Percentiles rank a stretch among this genome's conserved stretches.
These are phyloP conservation scores for Boechera retrofracta DNA, from an alignment of 345 rosid genomes.

Conservation along the genomic window DNA sequence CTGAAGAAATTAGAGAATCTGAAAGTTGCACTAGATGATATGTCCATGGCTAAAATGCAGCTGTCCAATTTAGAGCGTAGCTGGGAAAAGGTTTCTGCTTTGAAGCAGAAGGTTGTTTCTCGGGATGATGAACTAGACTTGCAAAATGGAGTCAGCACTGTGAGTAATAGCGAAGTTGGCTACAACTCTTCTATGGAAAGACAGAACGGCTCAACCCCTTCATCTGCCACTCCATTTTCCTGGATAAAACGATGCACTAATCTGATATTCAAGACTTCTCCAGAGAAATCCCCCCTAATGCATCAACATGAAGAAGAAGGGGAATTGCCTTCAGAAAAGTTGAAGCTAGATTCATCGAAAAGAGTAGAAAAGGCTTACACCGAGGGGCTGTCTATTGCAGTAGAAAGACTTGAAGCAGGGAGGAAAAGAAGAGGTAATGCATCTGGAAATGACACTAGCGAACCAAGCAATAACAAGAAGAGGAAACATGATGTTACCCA, in stretches of 20 bases:
- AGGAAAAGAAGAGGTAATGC: constrained; percentile 61
- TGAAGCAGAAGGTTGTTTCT: constrained; percentile 50
- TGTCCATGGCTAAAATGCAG: constrained; percentile 74
- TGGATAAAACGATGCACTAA: constrained; percentile 80
- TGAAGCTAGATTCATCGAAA: constrained; percentile 45
- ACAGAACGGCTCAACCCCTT: constrained; percentile 46
- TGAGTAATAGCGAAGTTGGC: constrained; percentile 50
- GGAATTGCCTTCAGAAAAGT: constrained; percentile 4
- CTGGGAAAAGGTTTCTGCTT: constrained; percentile 60
- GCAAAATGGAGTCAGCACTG: constrained; percentile 39
- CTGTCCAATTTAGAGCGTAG: constrained; percentile 64
- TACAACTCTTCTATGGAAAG: constrained; percentile 51
- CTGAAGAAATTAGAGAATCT: constrained; percentile 78
- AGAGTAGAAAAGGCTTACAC: constrained; percentile 46
- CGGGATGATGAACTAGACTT: constrained; percentile 51
- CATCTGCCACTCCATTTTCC: constrained; percentile 62
- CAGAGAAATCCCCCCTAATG: constrained; percentile 50
- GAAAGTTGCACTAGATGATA: constrained; percentile 70
- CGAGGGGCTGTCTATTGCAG: constrained; percentile 47
- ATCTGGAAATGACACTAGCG: constrained; percentile 41
- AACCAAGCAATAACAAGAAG: constrained; percentile 58
- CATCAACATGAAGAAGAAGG: constrained; percentile 37
- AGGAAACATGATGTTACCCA: constrained; percentile 52
- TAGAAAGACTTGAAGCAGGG: constrained; percentile 51
- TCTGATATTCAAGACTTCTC: constrained; percentile 67